Percentiles rank a stretch among this genome's conserved stretches.
These are phyloP conservation scores for Penicillium silybi DNA, from an alignment of 495 filamentous ascomycete genomes.

Conservation along the genomic window DNA sequence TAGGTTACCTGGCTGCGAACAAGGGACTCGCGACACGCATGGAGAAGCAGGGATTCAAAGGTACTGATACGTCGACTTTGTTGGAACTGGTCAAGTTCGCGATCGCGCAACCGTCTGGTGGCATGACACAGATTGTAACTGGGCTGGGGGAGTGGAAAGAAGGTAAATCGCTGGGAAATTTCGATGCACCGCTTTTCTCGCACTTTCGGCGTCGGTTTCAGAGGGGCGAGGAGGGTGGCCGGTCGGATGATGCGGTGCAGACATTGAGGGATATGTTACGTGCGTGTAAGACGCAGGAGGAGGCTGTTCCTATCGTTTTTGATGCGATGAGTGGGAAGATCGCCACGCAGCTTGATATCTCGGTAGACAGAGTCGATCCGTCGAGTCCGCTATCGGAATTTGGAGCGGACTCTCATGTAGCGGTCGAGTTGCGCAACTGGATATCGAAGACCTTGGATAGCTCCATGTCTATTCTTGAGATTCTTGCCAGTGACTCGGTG, in stretches of 20 bases:
- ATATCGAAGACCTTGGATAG: conserved; percentile 17
- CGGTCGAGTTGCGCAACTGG: conserved; percentile 46
- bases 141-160: conserved; percentile 27
- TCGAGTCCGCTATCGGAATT: conserved; percentile 25
- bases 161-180: conserved; percentile 19
- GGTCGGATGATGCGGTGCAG: conserved; percentile 2
- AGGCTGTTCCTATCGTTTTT: conserved; percentile 22
- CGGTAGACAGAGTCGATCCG: conserved; percentile 38
- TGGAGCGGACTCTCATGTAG: conserved; percentile 45
- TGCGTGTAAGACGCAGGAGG: conserved; percentile 20
- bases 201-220: conserved; percentile 19
- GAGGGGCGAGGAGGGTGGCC: neutral
- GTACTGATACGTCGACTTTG: conserved; percentile 18
- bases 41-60: conserved; percentile 24
- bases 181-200: conserved; percentile 23
- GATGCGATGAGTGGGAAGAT: conserved; percentile 22
- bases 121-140: conserved; percentile 19
- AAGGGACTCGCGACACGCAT: conserved; percentile 21
- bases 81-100: conserved; percentile 19
- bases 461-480: conserved; percentile 24
- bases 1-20: conserved; percentile 49
- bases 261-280: conserved; percentile 18
- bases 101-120: conserved; percentile 6
- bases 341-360: conserved; percentile 23
- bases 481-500: conserved; percentile 21